Evolutionary conservation across 139 green algal species (phyloP), one percentile per base, ranked within the genome.

Genomic region (Auxenochlorella pyrenoidosa): DNA sequence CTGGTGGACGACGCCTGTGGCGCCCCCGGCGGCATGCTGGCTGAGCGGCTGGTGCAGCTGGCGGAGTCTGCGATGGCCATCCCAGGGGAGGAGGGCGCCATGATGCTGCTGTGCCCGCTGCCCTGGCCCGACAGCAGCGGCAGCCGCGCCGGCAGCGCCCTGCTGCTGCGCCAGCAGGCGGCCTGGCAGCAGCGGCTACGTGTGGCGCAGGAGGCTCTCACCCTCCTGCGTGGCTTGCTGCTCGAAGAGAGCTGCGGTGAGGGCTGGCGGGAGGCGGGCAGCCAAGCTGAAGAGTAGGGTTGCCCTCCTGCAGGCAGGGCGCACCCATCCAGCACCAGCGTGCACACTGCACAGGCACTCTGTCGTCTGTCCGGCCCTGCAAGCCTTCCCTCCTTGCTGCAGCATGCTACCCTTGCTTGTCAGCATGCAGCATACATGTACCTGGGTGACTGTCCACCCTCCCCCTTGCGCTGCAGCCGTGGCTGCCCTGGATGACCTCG

Each of bases 141-240:
- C 40, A 38, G 43, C 81, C 32, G 79, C n/a, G 43, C 22, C 58
- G 26, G 38, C 66, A 41, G 21, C n/a, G 38, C 51, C 36, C 12
- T 26, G 83, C 83, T 87, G 83, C 83, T 87, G 51, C 47, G 40
- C n/a, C 82, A 51, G 82, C 87, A 90, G 47, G 58, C 54, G 51
- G 79, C 38, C 15, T 87, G 82, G 80, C 87, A 88, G 65, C 79
- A 84, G 68, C 87, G 87, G 40, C 83, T 91, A 43, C 88, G 88
- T 10, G 58, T 91, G 85, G 83, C 65, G 30, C 88, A 91, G 36
- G 88, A 91, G 73, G 85, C 82, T 5, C 75, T 89, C 36, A 91
- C 88, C 40, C 83, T 91, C n/a, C 83, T 91, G 59, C 41, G 88
- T 0, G 83, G 88, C 59, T 43, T 91, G 47, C 79, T 91, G 41